Evolutionary conservation across 2,329 filamentous ascomycete species (phyloP).

Genomic region (Dactylellina drechsleri): DNA sequence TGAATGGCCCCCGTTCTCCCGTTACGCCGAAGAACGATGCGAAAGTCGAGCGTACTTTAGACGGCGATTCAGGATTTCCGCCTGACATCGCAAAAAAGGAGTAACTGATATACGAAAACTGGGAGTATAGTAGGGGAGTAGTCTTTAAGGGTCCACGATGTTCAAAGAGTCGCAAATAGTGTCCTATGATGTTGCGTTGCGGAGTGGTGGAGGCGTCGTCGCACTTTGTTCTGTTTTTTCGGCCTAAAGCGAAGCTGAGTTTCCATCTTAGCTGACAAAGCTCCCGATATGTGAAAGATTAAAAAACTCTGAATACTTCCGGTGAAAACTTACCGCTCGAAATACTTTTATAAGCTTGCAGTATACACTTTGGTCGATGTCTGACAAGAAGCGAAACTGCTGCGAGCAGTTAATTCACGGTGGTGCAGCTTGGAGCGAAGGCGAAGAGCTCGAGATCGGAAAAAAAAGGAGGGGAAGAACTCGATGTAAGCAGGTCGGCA

Average conservation of each 20-base stretch:
- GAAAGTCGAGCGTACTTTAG: constrained; percentile 31
- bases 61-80: constrained; percentile 49
- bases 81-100: constrained; percentile 31
- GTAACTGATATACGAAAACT: background rate
- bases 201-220: constrained; percentile 21
- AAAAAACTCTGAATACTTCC: constrained; percentile 29
- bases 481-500: constrained; percentile 20
- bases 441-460: constrained; percentile 30
- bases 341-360: constrained; percentile 16
- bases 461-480: constrained; percentile 44
- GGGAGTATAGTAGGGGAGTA: background rate
- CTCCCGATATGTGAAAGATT: constrained; percentile 2
- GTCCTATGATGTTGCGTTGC: constrained; percentile 23
- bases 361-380: constrained; percentile 20
- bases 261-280: constrained; percentile 49
- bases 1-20: constrained; percentile 36
- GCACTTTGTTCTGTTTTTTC: constrained; percentile 8
- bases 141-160: background rate
- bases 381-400: constrained; percentile 19
- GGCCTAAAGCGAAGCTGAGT: constrained; percentile 26
- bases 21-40: constrained; percentile 34
- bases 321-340: constrained; percentile 42
- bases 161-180: background rate
- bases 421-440: constrained; percentile 30
- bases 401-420: constrained; percentile 20